Conservation (phyloP, 768 basidiomycete species). For the Cyathus striatus region DNA sequence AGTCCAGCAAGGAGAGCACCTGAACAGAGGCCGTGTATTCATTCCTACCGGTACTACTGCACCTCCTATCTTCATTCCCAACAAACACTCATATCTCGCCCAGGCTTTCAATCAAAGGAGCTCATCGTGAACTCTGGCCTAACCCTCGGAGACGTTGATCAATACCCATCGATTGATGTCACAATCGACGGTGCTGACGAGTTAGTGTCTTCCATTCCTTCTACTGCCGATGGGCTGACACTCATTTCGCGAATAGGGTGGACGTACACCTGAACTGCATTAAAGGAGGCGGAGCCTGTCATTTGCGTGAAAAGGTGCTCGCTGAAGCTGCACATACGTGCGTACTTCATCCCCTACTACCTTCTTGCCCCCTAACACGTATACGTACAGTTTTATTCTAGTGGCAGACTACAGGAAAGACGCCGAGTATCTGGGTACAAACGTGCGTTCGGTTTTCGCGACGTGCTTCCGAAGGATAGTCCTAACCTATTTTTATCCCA, state of each 20-base stretch:
- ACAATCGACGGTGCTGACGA: constrained; percentile 98
- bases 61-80: too few species aligned
- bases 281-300: constrained; percentile 97
- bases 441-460: constrained; percentile 43
- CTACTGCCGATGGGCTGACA: too few species aligned
- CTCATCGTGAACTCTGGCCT: constrained; percentile 81
- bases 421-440: constrained; percentile 72
- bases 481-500: background rate
- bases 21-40: constrained; percentile 81
- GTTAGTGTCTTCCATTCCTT: constrained; percentile 35
- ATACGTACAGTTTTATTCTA: constrained; percentile 61
- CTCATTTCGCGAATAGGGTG: constrained; percentile 46
- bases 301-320: constrained; percentile 93
- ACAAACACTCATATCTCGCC: background rate
- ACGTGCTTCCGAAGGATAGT: background rate
- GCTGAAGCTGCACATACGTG: constrained; percentile 92
- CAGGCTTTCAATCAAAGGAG: constrained; percentile 93
- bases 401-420: constrained; percentile 98
- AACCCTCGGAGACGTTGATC: constrained; percentile 82
- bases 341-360: constrained; percentile 17
- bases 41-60: constrained; percentile 71
- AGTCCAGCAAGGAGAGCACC: constrained; percentile 68
- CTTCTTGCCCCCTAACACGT: background rate
- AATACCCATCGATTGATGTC: constrained; percentile 88
- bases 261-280: constrained; percentile 86